A percentile compares a stretch with the other conserved stretches of the same genome.
Evolutionary conservation across 2,329 filamentous ascomycete species (phyloP).

Genomic region (Cladophialophora carrionii): DNA sequence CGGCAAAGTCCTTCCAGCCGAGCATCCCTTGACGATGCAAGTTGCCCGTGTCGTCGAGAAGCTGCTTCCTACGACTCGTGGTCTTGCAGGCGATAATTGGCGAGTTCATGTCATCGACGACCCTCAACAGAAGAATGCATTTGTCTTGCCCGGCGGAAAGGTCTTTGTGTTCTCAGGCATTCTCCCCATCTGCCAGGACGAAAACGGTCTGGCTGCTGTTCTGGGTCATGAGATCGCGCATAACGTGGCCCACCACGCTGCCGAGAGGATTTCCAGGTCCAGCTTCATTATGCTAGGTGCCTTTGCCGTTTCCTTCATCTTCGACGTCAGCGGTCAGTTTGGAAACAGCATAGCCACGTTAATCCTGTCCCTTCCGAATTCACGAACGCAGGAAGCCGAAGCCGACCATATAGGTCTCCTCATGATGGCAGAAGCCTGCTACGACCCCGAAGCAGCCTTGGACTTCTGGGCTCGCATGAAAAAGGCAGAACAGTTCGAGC

Average conservation of each 20-base stretch:
- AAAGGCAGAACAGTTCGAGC: constrained; percentile 45
- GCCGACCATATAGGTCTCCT: constrained; percentile 64
- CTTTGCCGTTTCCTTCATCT: constrained; percentile 41
- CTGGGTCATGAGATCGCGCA: constrained; percentile 68
- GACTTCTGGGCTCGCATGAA: constrained; percentile 60
- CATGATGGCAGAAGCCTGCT: constrained; percentile 67
- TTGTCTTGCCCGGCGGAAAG: constrained; percentile 66
- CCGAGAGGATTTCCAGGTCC: constrained; percentile 58
- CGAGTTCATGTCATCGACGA: constrained; percentile 63
- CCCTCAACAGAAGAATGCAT: constrained; percentile 58
- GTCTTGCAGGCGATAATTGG: constrained; percentile 53
- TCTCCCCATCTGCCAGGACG: constrained; percentile 58
- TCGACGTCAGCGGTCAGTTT: constrained; percentile 48
- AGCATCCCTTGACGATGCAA: constrained; percentile 53
- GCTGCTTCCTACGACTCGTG: constrained; percentile 57
- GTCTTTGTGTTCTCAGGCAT: constrained; percentile 68
- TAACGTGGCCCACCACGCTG: constrained; percentile 61
- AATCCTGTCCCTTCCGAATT: constrained; percentile 58
- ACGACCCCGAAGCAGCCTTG: constrained; percentile 60
- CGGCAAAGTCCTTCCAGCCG: constrained; percentile 53
- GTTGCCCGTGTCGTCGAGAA: constrained; percentile 59
- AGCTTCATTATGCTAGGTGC: constrained; percentile 42
- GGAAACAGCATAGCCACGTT: constrained; percentile 52
- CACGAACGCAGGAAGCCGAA: constrained; percentile 62
- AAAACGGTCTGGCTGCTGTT: constrained; percentile 64